phyloP scores from a whole-genome alignment of 805 yeast species.

The Suhomyces sp. region DNA sequence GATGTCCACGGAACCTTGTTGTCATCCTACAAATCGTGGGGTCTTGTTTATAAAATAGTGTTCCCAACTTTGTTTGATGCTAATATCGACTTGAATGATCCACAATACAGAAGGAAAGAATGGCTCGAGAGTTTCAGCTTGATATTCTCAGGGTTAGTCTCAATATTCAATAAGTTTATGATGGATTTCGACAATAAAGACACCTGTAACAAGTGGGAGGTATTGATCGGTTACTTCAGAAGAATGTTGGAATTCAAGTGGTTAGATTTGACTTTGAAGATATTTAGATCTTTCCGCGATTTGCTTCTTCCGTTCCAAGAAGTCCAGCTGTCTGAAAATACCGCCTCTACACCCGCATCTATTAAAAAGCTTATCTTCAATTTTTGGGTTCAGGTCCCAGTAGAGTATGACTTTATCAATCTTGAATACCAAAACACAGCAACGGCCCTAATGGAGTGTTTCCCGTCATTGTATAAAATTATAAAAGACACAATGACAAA shows the following conservation, averaged over 20 bases:
- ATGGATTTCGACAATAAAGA: slow-evolving; percentile 26
- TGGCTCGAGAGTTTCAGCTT: slow-evolving; percentile 63
- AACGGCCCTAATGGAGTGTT: slow-evolving; percentile 51
- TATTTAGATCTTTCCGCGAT: slow-evolving; percentile 53
- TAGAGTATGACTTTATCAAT: slow-evolving; percentile 41
- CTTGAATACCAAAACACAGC: slow-evolving; percentile 59
- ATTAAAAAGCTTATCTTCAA: slow-evolving; percentile 41
- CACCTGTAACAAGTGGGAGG: slow-evolving; percentile 48
- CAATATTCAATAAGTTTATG: slow-evolving; percentile 56
- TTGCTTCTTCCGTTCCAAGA: slow-evolving; percentile 37
- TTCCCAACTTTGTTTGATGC: slow-evolving; percentile 49
- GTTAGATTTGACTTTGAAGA: slow-evolving; percentile 51
- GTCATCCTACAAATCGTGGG: slow-evolving; percentile 47
- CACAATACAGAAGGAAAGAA: slow-evolving; percentile 30
- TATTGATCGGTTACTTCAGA: slow-evolving; percentile 49
- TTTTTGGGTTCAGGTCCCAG: slow-evolving; percentile 47
- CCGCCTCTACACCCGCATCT: background rate
- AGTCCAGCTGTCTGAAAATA: slow-evolving; percentile 2
- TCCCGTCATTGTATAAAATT: slow-evolving; percentile 46
- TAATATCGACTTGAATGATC: slow-evolving; percentile 18
- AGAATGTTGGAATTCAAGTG: slow-evolving; percentile 38
- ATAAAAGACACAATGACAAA: slow-evolving; percentile 27
- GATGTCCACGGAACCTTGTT: slow-evolving; percentile 21
- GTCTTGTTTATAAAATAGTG: slow-evolving; percentile 60
- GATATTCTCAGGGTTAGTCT: slow-evolving; percentile 62